A percentile compares a stretch with the other conserved stretches of the same genome.
phyloP scores from a whole-genome alignment of 225 moss, liverwort and hornwort genomes.

The Pleurozium schreberi region DNA sequence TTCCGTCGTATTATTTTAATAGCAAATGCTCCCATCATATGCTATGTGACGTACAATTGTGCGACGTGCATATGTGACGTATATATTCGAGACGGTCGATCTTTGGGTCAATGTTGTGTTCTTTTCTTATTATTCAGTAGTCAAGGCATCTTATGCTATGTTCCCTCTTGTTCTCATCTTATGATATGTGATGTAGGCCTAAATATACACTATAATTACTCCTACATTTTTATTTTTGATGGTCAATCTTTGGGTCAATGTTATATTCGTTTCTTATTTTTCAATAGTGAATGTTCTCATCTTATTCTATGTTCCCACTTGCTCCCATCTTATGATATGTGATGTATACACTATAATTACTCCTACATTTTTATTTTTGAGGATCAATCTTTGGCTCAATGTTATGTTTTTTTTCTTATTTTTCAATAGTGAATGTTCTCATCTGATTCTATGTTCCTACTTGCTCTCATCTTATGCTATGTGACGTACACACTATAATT shows the following conservation, averaged over 20 bases:
- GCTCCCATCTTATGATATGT: neutral
- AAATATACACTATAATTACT: neutral
- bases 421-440: neutral
- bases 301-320: neutral
- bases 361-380: neutral
- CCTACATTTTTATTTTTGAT: accelerated
- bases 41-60: too few relatives aligned
- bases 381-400: neutral
- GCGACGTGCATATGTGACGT: too few relatives aligned
- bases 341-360: neutral
- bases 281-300: neutral
- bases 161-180: too few relatives aligned
- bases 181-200: too few relatives aligned
- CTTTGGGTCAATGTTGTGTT: too few relatives aligned
- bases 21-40: too few relatives aligned
- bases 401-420: neutral
- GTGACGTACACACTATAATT: neutral
- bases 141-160: too few relatives aligned
- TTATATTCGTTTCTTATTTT: neutral
- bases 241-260: neutral
- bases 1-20: too few relatives aligned
- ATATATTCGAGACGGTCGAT: too few relatives aligned
- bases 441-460: neutral
- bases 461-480: neutral
- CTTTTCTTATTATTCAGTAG: too few relatives aligned